Evolutionary conservation across 768 basidiomycete species (phyloP).

Genomic region (Auricularia heimuer): DNA sequence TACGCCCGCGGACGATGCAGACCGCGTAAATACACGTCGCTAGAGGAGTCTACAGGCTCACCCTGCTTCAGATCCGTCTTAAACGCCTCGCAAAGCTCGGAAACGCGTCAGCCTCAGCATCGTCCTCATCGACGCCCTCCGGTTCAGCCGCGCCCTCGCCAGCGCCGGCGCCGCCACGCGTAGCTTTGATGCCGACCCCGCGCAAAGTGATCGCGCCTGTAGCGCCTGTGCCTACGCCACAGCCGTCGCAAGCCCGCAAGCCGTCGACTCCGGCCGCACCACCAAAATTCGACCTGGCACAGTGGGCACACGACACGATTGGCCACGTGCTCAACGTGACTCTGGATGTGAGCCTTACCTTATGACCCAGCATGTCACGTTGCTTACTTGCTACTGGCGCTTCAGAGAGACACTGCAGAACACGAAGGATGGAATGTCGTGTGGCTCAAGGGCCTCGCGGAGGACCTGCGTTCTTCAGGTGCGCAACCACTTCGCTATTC

Average conservation of each 20-base stretch:
- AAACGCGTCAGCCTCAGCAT: conserved; percentile 28
- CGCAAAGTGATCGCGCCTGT: conserved; percentile 18
- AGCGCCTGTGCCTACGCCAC: conserved; percentile 22
- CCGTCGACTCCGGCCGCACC: conserved; percentile 15
- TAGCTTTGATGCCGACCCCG: conserved; percentile 17
- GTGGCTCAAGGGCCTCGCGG: conserved; percentile 71
- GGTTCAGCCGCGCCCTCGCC: conserved; percentile 21
- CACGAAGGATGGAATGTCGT: conserved; percentile 56
- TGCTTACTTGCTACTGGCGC: conserved; percentile 6
- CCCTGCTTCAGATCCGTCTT: conserved; percentile 63
- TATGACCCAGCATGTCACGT: neutral
- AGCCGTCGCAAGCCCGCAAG: conserved; percentile 43
- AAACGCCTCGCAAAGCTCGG: conserved; percentile 86
- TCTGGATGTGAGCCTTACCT: conserved; percentile 47
- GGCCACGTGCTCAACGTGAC: conserved; percentile 66
- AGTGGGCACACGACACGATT: conserved; percentile 71
- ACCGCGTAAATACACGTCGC: conserved; percentile 42
- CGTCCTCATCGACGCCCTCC: conserved; percentile 20
- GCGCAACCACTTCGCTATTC: conserved; percentile 14
- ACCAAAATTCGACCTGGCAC: conserved; percentile 40
- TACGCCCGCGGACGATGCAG: conserved; percentile 50
- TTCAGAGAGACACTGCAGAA: conserved; percentile 49
- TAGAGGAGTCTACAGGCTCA: neutral
- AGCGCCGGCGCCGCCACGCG: conserved; percentile 30
- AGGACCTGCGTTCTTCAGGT: conserved; percentile 46